Base-by-base conservation (phyloP, 83 land plant genomes). In the Picea abies region DNA sequence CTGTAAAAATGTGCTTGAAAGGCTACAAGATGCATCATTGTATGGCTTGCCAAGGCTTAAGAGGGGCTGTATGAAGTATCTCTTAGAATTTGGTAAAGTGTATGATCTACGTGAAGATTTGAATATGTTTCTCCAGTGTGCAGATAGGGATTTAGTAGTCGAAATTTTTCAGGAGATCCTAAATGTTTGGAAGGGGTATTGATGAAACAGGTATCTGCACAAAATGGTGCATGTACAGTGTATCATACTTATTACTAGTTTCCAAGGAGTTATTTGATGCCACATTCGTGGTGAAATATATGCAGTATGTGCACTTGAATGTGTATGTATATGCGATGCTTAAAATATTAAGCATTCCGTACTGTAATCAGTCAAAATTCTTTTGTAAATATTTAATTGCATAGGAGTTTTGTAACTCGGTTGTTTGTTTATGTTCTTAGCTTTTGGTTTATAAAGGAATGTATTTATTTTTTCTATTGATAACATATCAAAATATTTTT, bases 41-140 rank as follows among this genome's bases (percentile, higher is more conserved):
- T 94, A 89, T 79, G 86, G 84, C 49, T 80, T 96, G 84, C 85
- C 90, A 11, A 81, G 72, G 67, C 87, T 96, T 87, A 96, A 96
- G 87, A 82, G 47, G 23, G 76, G 88, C 63, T 96, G 98, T 79
- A 41, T 94, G 87, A 79, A 83, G 65, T 96, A 94, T 79, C 89
- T 96, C 77, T 88, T 96, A 62, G 91, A 90, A 69, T 96, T 96
- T 84, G 98, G 94, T 20, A 96, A 92, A 89, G 84, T 96, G 17
- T 88, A 80, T 73, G 98, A 92, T 80, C 84, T 96, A 11, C 87
- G 90, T 17, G 91, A 91, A 58, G 92, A 94, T 16, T 88, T 94
- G 56, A 83, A 86, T 77, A 85, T 79, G 12, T 94, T 94, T 77
- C 68, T 94, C 25, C 86, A 84, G 49, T 67, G 47, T 84, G 93